Evolutionary conservation across 2,329 filamentous ascomycete species (phyloP).

Genomic region (Cercospora citrullina): DNA sequence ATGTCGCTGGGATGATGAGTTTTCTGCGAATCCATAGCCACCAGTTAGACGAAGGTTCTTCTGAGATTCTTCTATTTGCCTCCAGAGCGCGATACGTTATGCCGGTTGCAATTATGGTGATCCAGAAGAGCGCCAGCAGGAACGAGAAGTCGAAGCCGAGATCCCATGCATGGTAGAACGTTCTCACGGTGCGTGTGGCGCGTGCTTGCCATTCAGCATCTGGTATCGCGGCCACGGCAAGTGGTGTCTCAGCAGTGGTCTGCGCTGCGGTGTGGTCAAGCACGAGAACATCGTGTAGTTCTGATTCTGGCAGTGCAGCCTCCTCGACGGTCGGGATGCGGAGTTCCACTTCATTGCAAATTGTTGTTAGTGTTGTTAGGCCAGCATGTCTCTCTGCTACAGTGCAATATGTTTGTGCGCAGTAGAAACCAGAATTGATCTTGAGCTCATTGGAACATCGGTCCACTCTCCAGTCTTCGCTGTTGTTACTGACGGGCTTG

Average conservation of each 20-base stretch:
- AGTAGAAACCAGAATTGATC: slow-evolving; percentile 21
- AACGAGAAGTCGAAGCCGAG: slow-evolving; percentile 23
- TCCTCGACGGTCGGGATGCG: slow-evolving; percentile 16
- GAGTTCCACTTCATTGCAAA: slow-evolving; percentile 13
- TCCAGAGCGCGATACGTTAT: slow-evolving; percentile 37
- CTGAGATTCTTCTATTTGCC: slow-evolving; percentile 27
- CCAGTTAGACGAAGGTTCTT: slow-evolving; percentile 14
- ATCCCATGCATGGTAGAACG: slow-evolving; percentile 19
- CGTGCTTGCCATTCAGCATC: slow-evolving; percentile 19
- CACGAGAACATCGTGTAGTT: slow-evolving; percentile 11
- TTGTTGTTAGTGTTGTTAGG: background rate
- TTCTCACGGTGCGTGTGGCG: slow-evolving; percentile 10
- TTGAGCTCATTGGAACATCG: slow-evolving; percentile 19
- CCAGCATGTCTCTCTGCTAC: slow-evolving; percentile 12
- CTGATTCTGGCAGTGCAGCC: slow-evolving; percentile 9
- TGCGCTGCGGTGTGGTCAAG: slow-evolving; percentile 19
- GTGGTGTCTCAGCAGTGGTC: slow-evolving; percentile 16
- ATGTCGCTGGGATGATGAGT: slow-evolving; percentile 47
- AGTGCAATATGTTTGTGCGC: slow-evolving; percentile 25
- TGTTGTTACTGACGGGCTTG: slow-evolving; percentile 8
- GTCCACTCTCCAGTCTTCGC: slow-evolving; percentile 15
- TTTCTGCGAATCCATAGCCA: slow-evolving; percentile 40
- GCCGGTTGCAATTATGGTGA: slow-evolving; percentile 39
- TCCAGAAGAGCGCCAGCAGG: slow-evolving; percentile 45
- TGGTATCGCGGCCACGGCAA: slow-evolving; percentile 15